Percentiles rank a stretch among this genome's conserved stretches.
phyloP scores from a whole-genome alignment of 257 asterid species.

The Solanum microdontum region DNA sequence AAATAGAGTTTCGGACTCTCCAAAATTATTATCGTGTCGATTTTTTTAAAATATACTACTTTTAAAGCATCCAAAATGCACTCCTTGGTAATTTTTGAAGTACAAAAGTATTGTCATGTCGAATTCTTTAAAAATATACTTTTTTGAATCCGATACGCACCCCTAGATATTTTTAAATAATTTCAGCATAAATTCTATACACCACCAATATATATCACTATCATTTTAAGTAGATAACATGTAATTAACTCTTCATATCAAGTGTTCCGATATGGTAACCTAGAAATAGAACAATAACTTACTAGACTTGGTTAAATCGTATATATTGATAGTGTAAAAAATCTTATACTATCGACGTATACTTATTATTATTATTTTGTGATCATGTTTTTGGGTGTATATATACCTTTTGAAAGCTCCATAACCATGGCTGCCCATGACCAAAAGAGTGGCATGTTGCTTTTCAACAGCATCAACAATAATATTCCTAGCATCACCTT shows the following conservation, averaged over 20 bases:
- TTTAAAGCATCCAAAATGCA: background rate
- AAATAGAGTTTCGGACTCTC: background rate
- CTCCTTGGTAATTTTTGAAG: background rate
- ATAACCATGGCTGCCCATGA: background rate
- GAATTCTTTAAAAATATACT: background rate
- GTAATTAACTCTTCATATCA: background rate
- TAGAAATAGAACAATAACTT: no score
- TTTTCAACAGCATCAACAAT: background rate
- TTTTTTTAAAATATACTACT: background rate
- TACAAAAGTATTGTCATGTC: background rate
- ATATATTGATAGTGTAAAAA: background rate
- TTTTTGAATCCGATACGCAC: background rate
- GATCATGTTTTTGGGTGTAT: background rate
- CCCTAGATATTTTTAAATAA: fast-evolving
- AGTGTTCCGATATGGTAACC: background rate
- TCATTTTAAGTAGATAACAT: background rate
- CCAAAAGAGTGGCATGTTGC: background rate
- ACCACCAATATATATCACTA: background rate
- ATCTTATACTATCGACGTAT: background rate
- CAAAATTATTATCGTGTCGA: fast-evolving
- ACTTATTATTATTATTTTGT: no score
- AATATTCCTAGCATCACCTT: background rate
- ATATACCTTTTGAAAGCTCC: background rate
- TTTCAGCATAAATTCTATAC: background rate
- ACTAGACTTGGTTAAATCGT: background rate